Base-by-base conservation (phyloP, 106 monocot species). In the Dendrobium chrysotoxum region DNA sequence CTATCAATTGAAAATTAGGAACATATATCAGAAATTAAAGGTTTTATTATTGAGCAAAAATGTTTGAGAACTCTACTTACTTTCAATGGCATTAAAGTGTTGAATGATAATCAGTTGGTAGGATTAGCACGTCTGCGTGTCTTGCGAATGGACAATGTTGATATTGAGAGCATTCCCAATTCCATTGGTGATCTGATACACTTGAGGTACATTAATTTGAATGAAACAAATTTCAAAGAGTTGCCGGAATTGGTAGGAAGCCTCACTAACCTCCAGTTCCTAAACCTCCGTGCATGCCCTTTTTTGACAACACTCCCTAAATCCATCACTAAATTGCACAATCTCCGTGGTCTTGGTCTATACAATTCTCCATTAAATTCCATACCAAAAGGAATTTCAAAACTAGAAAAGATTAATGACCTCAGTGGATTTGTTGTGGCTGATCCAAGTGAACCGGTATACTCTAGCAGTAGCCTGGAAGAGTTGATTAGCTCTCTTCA, bases 401-500 rank as follows among this genome's bases (percentile, higher is more conserved):
- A 74, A 40, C 55, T 81, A 3, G 50, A 31, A 53, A 41, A 25
- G 46, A 70, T 80, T 31, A 80, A 30, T 38, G 72, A 80, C 38
- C 28, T 72, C 21, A 23, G 31, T 8, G 80, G 80, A 71, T 80
- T 80, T 71, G 80, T 71, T 28, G 71, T 80, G 8, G 71, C 46
- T 5, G 79, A 79, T 79, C 11, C 4, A 46, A 28, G n/a, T 4
- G 28, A 45, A 30, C 42, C 23, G 28, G 45, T 26, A 15, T 28
- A 70, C 12, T 68, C 38, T 41, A 57, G 81, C 41, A 38, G 84
- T 65, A 58, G 41, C 4, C 38, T 90, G 82, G 53, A 80, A 5
- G 87, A 90, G 78, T 31, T 89, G 71, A 31, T 80, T 13, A n/a
- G 54, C 5, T 40, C 41, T 54, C 58, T 80, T 45, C 26, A 21